These are phyloP conservation scores for Tirmania nivea DNA, from an alignment of 495 filamentous ascomycete species.

Conservation along the genomic window DNA sequence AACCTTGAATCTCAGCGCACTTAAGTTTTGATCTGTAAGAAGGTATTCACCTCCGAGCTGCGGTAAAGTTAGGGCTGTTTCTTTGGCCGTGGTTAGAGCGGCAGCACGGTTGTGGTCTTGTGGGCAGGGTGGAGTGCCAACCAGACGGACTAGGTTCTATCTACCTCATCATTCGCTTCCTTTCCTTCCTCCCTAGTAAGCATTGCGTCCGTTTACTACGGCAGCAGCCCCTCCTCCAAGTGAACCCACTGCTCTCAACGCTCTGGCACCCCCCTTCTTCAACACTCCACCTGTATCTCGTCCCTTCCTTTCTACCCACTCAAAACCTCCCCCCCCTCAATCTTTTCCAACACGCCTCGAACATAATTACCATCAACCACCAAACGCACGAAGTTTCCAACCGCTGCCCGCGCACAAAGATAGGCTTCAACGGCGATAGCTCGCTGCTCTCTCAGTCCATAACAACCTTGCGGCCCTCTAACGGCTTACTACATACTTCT, in stretches of 20 bases:
- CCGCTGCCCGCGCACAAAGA: slow-evolving; percentile 7
- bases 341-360: background rate
- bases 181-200: no score
- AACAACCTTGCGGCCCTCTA: background rate
- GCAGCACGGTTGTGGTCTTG: no score
- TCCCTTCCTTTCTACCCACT: slow-evolving; percentile 5
- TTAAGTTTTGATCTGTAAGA: no score
- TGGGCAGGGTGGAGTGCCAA: no score
- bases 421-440: slow-evolving; percentile 6
- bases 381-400: background rate
- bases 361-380: background rate
- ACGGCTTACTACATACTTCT: background rate
- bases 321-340: slow-evolving; percentile 4
- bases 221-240: no score
- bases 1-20: no score
- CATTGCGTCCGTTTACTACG: no score
- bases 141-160: no score
- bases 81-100: no score
- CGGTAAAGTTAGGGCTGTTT: no score
- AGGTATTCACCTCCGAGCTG: no score
- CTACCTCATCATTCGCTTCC: no score
- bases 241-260: background rate
- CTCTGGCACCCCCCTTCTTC: slow-evolving; percentile 6
- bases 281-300: slow-evolving; percentile 4
- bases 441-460: slow-evolving; percentile 2